Evolutionary conservation across 331 rosid species (phyloP), one percentile per base, ranked within the genome.

Genomic region (Rhamnella rubrinervis): DNA sequence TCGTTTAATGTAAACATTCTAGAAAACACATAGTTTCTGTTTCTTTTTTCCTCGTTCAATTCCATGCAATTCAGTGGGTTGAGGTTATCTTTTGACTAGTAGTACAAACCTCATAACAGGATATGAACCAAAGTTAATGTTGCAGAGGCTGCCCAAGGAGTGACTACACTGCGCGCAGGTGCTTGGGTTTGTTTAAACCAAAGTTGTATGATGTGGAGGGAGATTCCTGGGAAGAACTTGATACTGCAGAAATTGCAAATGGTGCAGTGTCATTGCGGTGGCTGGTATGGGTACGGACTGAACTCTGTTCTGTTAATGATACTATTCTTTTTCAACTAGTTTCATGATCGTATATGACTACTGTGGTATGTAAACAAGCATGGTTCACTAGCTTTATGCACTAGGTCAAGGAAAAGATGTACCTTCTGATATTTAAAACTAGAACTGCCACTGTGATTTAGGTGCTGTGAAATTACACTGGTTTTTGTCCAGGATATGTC

Each of bases 81-180:
- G 16, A 1, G 44, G 70, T 67, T 57, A 52, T 35, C 20, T 64
- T 78, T 84, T 80, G 67, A 85, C 85, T 78, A 80, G 80, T 72
- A 87, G 71, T 85, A 72, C 68, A 67, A 82, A 82, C 77, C 76
- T 82, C 71, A 69, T 84, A 87, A 77, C 82, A 84, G 87, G 96
- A 70, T 80, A 70, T 88, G 83, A 85, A 90, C 85, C 74, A 75
- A 75, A 74, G 68, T 74, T 78, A 76, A 86, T 88, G 67, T 83
- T 88, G 91, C 97, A 93, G 96, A 84, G 98, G 97, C 71, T 88
- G 92, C 78, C 87, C 88, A 2, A 88, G 89, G 79, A 93, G 98
- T 55, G 88, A 87, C 68, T 57, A 63, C 68, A 84, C 92, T 67
- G 87, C 86, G 4, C 95, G 91, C 55, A 82, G 92, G 71, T 90